phyloP scores from a whole-genome alignment of 345 rosid species.

The Brassica juncea region DNA sequence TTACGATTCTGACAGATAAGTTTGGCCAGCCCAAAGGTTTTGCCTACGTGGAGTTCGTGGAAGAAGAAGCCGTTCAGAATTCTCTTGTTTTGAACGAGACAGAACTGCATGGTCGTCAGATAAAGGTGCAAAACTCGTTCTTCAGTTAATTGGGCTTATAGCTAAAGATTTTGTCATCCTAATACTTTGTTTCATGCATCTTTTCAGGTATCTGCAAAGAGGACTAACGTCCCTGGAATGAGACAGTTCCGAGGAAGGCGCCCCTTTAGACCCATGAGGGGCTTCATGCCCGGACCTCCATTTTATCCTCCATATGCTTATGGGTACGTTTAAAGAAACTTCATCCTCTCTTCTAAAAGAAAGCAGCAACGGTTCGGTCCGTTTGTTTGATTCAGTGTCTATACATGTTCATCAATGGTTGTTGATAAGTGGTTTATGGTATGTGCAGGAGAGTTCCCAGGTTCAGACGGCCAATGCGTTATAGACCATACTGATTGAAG shows the following conservation, averaged over 20 bases:
- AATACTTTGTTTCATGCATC: slow-evolving; percentile 17
- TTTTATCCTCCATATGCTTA: slow-evolving; percentile 70
- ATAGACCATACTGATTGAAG: slow-evolving; percentile 73
- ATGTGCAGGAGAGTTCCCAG: slow-evolving; percentile 86
- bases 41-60: slow-evolving; percentile 98
- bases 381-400: neutral
- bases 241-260: slow-evolving; percentile 92
- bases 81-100: slow-evolving; percentile 88
- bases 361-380: neutral
- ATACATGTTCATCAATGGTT: neutral
- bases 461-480: slow-evolving; percentile 87
- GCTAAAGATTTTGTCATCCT: neutral
- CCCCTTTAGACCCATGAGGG: slow-evolving; percentile 78
- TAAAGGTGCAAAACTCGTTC: slow-evolving; percentile 57
- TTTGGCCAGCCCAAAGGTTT: slow-evolving; percentile 99
- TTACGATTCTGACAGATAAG: slow-evolving; percentile 97
- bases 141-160: neutral
- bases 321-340: slow-evolving; percentile 55
- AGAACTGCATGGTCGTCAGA: slow-evolving; percentile 94
- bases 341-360: neutral
- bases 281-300: slow-evolving; percentile 70
- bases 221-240: slow-evolving; percentile 97
- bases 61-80: slow-evolving; percentile 90
- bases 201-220: slow-evolving; percentile 85
- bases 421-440: slow-evolving; percentile 26